phyloP scores from a whole-genome alignment of 2,329 filamentous ascomycete species.

The Alternaria longipes region DNA sequence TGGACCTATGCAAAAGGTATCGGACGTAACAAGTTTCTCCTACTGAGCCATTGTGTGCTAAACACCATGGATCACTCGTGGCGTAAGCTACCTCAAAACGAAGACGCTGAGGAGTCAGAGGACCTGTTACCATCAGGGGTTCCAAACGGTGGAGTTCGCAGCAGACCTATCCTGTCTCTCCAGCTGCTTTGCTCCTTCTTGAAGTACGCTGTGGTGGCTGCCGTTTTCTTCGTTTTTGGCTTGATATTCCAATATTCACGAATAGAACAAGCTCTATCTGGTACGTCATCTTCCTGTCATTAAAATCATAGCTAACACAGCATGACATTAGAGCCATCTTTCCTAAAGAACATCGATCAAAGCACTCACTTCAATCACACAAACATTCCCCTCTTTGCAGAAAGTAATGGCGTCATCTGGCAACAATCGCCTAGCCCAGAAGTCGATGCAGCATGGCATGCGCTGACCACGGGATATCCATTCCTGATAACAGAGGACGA shows the following conservation, averaged over 20 bases:
- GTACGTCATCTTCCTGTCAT: not conserved
- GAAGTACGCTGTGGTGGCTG: not conserved
- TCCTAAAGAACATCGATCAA: not conserved
- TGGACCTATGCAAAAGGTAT: not conserved
- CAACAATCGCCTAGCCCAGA: not conserved
- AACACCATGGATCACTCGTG: not conserved
- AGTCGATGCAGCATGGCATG: not conserved
- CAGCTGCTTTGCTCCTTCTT: not conserved
- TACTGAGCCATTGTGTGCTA: not conserved
- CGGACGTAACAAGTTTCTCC: not conserved
- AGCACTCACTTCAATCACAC: not conserved
- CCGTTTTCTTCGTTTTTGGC: not conserved
- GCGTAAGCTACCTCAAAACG: not conserved
- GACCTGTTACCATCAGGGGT: not conserved
- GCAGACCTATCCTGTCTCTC: not conserved
- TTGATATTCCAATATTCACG: not conserved
- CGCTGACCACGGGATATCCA: not conserved
- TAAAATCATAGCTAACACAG: not conserved
- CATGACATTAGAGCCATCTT: not conserved
- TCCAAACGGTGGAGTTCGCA: not conserved
- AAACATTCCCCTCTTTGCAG: not conserved
- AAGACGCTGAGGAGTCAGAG: not conserved
- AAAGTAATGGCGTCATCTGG: not conserved
- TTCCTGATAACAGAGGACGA: not conserved
- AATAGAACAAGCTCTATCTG: not conserved